Conservation (phyloP, 352 stramenopile genomes). For the Phytophthora idaei region DNA sequence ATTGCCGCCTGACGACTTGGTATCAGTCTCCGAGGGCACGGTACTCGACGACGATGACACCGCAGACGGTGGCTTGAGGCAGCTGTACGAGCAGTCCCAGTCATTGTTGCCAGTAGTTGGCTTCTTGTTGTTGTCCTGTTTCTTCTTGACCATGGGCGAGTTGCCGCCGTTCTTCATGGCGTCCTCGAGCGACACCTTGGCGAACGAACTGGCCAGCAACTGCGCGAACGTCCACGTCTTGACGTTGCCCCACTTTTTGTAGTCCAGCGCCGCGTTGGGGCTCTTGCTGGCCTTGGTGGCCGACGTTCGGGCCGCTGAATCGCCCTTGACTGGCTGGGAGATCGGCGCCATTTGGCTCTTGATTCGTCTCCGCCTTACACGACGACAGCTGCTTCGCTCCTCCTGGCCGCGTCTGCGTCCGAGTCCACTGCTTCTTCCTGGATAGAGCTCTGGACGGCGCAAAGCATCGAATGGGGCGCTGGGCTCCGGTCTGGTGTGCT, state of each 20-base stretch:
- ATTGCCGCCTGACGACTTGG: constrained; percentile 12
- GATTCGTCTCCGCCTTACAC: constrained; percentile 12
- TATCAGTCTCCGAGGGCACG: constrained; percentile 9
- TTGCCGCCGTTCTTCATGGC: constrained; percentile 24
- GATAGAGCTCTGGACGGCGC: constrained; percentile 30
- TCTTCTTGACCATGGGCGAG: constrained; percentile 4
- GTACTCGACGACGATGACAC: constrained; percentile 13
- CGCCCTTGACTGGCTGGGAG: constrained; percentile 13
- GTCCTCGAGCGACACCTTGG: constrained; percentile 59
- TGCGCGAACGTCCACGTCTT: constrained; percentile 83
- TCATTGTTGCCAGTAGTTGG: constrained; percentile 36
- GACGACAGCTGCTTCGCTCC: constrained; percentile 12
- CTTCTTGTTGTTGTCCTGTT: constrained; percentile 10
- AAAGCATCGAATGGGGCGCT: constrained; percentile 42
- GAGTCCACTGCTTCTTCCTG: constrained; percentile 41
- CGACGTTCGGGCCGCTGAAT: constrained; percentile 6
- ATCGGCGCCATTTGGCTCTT: constrained; percentile 30
- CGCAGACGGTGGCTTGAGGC: constrained; percentile 13
- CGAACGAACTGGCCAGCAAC: constrained; percentile 67
- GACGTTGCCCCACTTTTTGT: constrained; percentile 63
- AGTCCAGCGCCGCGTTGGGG: constrained; percentile 19
- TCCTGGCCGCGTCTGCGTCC: constrained; percentile 29
- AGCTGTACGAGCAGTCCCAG: constrained; percentile 52
- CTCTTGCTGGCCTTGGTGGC: constrained; percentile 9
- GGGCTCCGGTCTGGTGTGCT: constrained; percentile 12